A percentile compares a stretch with the other conserved stretches of the same genome.
Conservation (phyloP, 257 asterid species). For the Voacanga thouarsii region DNA sequence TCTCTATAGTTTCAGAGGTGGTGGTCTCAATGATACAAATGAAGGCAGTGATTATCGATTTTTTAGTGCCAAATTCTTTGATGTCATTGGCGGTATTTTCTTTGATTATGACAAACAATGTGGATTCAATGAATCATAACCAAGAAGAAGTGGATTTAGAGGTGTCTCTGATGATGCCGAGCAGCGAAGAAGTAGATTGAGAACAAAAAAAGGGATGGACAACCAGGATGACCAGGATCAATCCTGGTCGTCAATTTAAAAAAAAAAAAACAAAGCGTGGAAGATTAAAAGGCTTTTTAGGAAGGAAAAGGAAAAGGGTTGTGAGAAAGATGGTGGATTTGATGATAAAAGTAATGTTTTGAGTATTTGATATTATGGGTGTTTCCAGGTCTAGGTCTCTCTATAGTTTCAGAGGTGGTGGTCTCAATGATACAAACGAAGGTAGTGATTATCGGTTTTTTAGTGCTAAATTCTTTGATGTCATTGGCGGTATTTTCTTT, state of each 20-base stretch:
- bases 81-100: conserved; percentile 58
- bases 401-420: conserved; percentile 69
- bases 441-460: conserved; percentile 53
- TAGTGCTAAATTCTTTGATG: conserved; percentile 85
- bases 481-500: conserved; percentile 53
- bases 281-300: conserved; percentile 64
- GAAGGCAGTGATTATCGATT: conserved; percentile 52
- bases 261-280: too few relatives aligned
- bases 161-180: neutral
- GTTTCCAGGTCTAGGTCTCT: conserved; percentile 83
- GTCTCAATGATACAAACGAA: conserved; percentile 39
- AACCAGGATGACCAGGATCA: too few relatives aligned
- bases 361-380: conserved; percentile 54
- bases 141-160: conserved; percentile 38
- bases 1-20: conserved; percentile 72
- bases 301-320: conserved; percentile 44
- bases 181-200: conserved; percentile 24
- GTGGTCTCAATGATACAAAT: conserved; percentile 36
- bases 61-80: conserved; percentile 88
- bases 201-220: too few relatives aligned
- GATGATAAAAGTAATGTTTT: conserved; percentile 57
- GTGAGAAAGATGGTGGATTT: conserved; percentile 28
- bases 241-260: too few relatives aligned
- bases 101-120: conserved; percentile 38
- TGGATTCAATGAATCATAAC: conserved; percentile 29